These are phyloP conservation scores for Salvia hispanica DNA, from an alignment of 257 asterid genomes.

Conservation along the genomic window DNA sequence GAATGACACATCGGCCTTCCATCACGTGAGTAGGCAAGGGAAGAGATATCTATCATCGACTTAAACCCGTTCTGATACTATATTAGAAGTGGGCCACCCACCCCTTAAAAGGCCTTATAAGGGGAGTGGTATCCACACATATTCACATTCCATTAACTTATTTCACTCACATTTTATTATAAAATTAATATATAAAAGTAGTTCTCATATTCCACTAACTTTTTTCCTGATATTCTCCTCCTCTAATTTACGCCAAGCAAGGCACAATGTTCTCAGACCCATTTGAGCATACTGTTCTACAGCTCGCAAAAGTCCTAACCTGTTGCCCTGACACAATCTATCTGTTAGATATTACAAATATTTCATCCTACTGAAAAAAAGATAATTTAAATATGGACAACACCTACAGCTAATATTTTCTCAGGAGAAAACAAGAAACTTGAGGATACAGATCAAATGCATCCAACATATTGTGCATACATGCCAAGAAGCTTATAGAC, in stretches of 20 bases:
- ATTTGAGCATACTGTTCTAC: constrained; percentile 94
- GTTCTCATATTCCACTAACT: no score
- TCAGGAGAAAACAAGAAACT: constrained; percentile 6
- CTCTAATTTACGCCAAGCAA: constrained; percentile 90
- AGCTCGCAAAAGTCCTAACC: constrained; percentile 69
- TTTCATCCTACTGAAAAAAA: constrained; percentile 20
- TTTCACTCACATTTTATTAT: no score
- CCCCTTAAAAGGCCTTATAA: no score
- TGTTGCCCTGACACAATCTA: constrained; percentile 76
- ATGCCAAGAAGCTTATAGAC: constrained; percentile 14
- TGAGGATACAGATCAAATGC: constrained; percentile 11
- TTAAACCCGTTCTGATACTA: no score
- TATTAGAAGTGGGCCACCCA: no score
- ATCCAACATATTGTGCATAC: no score
- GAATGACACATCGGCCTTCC: no score
- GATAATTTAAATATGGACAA: not conserved
- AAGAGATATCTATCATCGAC: no score
- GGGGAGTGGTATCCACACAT: no score
- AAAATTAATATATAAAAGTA: no score
- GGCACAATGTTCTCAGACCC: constrained; percentile 93
- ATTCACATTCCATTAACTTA: no score
- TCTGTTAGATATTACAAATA: constrained; percentile 35
- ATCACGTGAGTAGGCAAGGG: no score
- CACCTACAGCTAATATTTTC: not conserved
- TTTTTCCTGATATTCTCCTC: constrained; percentile 82